phyloP scores from a whole-genome alignment of 805 yeast species.

The Yarrowia yakushimensis region DNA sequence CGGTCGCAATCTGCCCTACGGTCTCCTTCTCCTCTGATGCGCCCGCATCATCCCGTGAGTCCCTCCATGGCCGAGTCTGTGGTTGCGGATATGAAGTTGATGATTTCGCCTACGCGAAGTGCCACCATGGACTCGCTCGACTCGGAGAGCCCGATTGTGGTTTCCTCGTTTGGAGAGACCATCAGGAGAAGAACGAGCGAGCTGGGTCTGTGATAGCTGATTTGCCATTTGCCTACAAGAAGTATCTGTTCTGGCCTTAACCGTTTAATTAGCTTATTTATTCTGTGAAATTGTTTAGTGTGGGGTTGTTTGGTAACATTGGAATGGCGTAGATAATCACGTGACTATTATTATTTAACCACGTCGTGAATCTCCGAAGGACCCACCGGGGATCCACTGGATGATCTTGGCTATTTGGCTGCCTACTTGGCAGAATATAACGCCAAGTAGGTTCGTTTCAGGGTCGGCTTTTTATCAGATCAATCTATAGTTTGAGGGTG shows the following conservation, averaged over 20 bases:
- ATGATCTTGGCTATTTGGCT: no score
- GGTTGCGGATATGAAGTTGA: slow-evolving; percentile 4
- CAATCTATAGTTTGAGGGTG: no score
- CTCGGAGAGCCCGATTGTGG: slow-evolving; percentile 24
- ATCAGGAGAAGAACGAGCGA: slow-evolving; percentile 27
- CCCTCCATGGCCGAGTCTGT: slow-evolving; percentile 22
- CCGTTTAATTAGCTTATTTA: neutral
- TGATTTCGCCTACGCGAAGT: neutral
- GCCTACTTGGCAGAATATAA: no score
- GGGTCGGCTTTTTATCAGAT: no score
- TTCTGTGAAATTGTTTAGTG: neutral
- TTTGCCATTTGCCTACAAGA: no score
- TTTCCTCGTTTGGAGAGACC: slow-evolving; percentile 32
- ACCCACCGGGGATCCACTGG: no score
- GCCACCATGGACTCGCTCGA: slow-evolving; percentile 16
- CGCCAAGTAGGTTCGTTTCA: no score
- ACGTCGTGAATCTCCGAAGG: no score
- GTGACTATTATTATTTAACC: no score
- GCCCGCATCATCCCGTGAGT: slow-evolving; percentile 10
- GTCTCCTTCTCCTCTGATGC: slow-evolving; percentile 8
- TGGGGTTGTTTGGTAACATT: no score
- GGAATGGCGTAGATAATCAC: no score
- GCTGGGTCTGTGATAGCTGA: neutral
- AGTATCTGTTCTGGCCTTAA: no score
- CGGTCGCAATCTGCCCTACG: slow-evolving; percentile 16